Conservation (phyloP, 2,329 filamentous ascomycete genomes). For the Pseudogymnoascus sp. region DNA sequence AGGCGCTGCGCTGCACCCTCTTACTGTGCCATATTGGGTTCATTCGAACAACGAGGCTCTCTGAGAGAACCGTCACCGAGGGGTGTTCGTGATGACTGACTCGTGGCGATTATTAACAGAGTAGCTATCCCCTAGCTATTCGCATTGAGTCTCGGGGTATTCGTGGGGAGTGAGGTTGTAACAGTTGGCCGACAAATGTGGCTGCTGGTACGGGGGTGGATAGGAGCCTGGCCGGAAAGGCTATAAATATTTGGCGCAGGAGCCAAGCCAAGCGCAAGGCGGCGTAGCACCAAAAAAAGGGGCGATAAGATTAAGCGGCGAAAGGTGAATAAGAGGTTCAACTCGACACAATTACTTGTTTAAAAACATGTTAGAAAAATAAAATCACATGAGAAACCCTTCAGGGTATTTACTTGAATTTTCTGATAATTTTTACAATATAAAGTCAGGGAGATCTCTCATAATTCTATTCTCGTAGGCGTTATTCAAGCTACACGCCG, state of each 20-base stretch:
- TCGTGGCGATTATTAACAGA: neutral
- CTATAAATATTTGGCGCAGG: neutral
- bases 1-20: constrained; percentile 11
- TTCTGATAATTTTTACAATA: neutral
- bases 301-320: constrained; percentile 3
- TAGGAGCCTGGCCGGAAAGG: neutral
- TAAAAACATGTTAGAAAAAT: no score
- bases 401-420: neutral
- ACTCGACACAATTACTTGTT: neutral
- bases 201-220: neutral
- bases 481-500: neutral
- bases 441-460: neutral
- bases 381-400: neutral
- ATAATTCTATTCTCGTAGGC: neutral
- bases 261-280: constrained; percentile 1
- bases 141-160: neutral
- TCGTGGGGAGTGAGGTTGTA: neutral
- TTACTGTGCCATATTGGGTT: constrained; percentile 12
- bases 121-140: constrained; percentile 1
- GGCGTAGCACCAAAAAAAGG: neutral
- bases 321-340: neutral
- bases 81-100: neutral
- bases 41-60: constrained; percentile 1
- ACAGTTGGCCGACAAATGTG: neutral
- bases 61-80: neutral